Evolutionary conservation across 768 basidiomycete genomes (phyloP).

Genomic region (Pisolithus albus): DNA sequence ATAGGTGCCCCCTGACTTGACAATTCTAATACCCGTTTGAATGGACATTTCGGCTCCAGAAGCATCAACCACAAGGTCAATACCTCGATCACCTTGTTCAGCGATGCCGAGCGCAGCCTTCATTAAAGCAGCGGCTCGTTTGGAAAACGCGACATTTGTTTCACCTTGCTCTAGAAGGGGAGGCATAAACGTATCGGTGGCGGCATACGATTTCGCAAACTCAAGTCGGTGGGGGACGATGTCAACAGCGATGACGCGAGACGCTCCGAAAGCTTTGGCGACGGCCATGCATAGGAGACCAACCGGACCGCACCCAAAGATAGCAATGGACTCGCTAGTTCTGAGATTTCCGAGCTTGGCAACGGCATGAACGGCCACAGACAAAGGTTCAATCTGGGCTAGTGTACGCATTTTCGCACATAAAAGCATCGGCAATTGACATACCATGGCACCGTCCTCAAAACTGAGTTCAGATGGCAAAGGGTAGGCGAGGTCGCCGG

Average conservation of each 20-base stretch:
- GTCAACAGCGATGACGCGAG: constrained; percentile 79
- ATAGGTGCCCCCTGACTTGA: constrained; percentile 67
- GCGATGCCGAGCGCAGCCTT: constrained; percentile 56
- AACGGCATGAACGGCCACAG: constrained; percentile 88
- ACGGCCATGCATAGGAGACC: constrained; percentile 91
- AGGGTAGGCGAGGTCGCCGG: constrained; percentile 76
- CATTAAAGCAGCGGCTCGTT: constrained; percentile 63
- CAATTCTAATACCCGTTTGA: constrained; percentile 74
- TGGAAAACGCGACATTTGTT: constrained; percentile 61
- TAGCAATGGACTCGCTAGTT: constrained; percentile 66
- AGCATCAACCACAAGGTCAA: constrained; percentile 88
- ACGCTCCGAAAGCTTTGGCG: constrained; percentile 89
- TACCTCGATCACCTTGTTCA: constrained; percentile 60
- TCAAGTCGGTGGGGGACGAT: constrained; percentile 69
- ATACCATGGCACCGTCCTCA: constrained; percentile 92
- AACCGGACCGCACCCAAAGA: constrained; percentile 88
- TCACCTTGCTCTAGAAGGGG: constrained; percentile 57
- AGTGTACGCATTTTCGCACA: not conserved
- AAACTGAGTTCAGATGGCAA: constrained; percentile 80
- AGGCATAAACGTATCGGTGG: constrained; percentile 69
- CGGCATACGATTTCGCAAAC: constrained; percentile 82
- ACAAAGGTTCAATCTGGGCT: constrained; percentile 82
- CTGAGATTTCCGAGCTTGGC: constrained; percentile 66
- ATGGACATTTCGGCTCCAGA: constrained; percentile 91
- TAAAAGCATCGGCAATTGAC: constrained; percentile 5